Evolutionary conservation across 352 stramenopile genomes (phyloP).

Genomic region (Pythium periplocum): DNA sequence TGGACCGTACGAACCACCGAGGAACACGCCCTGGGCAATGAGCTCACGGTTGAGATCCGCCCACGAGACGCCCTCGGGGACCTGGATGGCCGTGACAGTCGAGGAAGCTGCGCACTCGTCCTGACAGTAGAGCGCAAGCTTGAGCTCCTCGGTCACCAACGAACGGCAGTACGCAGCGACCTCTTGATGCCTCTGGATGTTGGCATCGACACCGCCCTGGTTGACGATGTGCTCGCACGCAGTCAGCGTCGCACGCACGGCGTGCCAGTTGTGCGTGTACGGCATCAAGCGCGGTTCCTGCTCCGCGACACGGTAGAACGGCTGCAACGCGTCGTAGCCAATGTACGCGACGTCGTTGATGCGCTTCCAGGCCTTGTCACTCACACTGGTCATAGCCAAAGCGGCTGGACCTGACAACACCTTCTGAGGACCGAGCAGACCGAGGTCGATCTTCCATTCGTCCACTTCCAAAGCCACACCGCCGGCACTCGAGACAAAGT

Average conservation of each 20-base stretch:
- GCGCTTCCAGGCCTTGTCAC: slow-evolving; percentile 40
- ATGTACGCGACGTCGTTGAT: slow-evolving; percentile 40
- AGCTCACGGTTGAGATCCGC: slow-evolving; percentile 25
- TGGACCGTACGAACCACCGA: slow-evolving; percentile 40
- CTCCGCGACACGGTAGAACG: slow-evolving; percentile 30
- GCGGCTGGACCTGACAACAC: slow-evolving; percentile 35
- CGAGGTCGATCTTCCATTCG: slow-evolving; percentile 38
- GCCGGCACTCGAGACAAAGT: slow-evolving; percentile 48
- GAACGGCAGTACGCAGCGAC: slow-evolving; percentile 31
- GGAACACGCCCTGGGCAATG: slow-evolving; percentile 24
- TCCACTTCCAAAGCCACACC: slow-evolving; percentile 34
- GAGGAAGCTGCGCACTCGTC: slow-evolving; percentile 26
- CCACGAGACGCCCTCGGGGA: slow-evolving; percentile 30
- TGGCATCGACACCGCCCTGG: slow-evolving; percentile 26
- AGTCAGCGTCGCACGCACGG: slow-evolving; percentile 31
- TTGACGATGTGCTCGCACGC: slow-evolving; percentile 31
- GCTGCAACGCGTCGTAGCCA: slow-evolving; percentile 44
- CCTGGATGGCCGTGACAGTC: slow-evolving; percentile 45
- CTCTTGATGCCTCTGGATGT: slow-evolving; percentile 23
- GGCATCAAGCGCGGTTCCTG: slow-evolving; percentile 32
- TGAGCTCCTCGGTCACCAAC: slow-evolving; percentile 22
- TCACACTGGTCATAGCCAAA: slow-evolving; percentile 40
- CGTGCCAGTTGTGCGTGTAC: slow-evolving; percentile 60
- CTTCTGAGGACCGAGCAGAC: slow-evolving; percentile 41
- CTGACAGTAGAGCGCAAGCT: slow-evolving; percentile 28